Evolutionary conservation across 1,139 yeast species (phyloP).

Genomic region (Meyerozyma elateridarum): DNA sequence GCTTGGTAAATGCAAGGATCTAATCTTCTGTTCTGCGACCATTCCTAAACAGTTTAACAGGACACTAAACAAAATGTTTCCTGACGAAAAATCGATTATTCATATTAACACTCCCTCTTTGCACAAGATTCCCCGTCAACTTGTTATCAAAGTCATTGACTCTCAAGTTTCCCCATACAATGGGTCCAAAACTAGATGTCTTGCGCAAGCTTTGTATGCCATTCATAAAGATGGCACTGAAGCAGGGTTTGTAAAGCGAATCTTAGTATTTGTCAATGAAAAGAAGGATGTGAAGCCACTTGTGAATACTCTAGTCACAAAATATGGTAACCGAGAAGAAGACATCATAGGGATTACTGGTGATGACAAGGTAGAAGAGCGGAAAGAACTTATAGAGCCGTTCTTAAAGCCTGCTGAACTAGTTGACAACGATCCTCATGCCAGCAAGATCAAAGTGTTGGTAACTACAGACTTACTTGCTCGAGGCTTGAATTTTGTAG

Average conservation of each 20-base stretch:
- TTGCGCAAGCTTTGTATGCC: conserved; percentile 85
- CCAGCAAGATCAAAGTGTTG: conserved; percentile 50
- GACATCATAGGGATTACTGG: conserved; percentile 61
- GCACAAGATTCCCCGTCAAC: conserved; percentile 74
- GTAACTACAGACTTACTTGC: conserved; percentile 90
- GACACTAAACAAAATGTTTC: conserved; percentile 57
- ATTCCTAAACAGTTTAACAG: conserved; percentile 75
- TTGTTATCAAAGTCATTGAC: conserved; percentile 71
- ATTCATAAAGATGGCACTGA: conserved; percentile 83
- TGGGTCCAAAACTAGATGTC: conserved; percentile 77
- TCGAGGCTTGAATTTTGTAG: conserved; percentile 82
- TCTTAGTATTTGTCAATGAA: conserved; percentile 82
- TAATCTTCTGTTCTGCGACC: conserved; percentile 85
- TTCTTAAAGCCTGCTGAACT: conserved; percentile 58
- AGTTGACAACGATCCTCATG: conserved; percentile 24
- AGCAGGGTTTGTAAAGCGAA: conserved; percentile 68
- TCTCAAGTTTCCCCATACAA: conserved; percentile 72
- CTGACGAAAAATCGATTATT: conserved; percentile 50
- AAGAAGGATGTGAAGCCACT: conserved; percentile 60
- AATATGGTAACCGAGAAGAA: conserved; percentile 51
- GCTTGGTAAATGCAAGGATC: conserved; percentile 53
- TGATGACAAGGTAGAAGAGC: conserved; percentile 51
- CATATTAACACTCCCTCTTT: conserved; percentile 71
- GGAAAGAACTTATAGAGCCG: conserved; percentile 51
- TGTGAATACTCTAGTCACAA: conserved; percentile 45